Percentiles rank a stretch among this genome's conserved stretches.
phyloP scores from a whole-genome alignment of 106 monocot species.

The Ottelia alismoides region DNA sequence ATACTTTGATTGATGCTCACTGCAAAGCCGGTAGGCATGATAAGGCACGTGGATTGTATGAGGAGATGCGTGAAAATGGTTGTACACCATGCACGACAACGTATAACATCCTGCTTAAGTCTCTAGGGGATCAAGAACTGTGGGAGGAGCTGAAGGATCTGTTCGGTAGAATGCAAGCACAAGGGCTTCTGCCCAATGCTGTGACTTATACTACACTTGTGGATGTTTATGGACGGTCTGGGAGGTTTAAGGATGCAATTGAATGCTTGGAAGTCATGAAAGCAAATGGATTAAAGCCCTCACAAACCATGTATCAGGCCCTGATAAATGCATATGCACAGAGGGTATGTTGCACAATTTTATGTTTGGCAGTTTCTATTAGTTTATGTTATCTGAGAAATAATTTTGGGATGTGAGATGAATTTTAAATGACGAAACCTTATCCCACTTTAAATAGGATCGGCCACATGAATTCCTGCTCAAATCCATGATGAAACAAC shows the following conservation, averaged over 20 bases:
- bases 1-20: constrained; percentile 67
- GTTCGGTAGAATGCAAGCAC: constrained; percentile 44
- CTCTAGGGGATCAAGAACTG: constrained; percentile 52
- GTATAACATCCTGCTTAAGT: constrained; percentile 82
- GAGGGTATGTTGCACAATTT: no score
- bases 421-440: no score
- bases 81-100: constrained; percentile 32
- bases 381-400: no score
- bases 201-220: constrained; percentile 94
- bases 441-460: no score
- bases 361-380: no score
- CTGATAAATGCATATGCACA: constrained; percentile 96
- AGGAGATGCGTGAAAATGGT: constrained; percentile 41
- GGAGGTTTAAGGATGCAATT: constrained; percentile 74
- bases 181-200: constrained; percentile 61
- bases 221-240: constrained; percentile 86
- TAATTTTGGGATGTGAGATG: no score
- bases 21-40: no score
- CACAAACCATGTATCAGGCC: constrained; percentile 83
- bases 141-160: constrained; percentile 62
- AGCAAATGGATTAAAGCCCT: constrained; percentile 56
- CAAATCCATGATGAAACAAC: no score
- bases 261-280: constrained; percentile 77
- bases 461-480: no score
- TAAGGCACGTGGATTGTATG: constrained; percentile 40